Percentiles rank a stretch among this genome's conserved stretches.
Conservation (phyloP, 768 basidiomycete species). For the Trametes punicea region DNA sequence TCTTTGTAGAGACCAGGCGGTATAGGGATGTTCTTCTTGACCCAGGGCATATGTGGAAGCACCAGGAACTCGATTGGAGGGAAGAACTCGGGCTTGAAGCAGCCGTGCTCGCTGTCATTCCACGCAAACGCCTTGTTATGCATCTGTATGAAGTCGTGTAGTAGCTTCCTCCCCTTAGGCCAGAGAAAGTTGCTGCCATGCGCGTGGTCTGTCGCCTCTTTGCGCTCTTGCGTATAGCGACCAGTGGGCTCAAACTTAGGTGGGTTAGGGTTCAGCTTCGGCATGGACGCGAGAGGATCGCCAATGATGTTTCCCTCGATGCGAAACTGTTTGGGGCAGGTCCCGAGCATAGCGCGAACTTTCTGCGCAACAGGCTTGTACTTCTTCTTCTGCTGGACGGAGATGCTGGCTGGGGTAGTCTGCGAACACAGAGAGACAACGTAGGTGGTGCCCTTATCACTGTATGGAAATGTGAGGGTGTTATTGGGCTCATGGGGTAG, state of each 20-base stretch:
- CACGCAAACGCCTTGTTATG: conserved; percentile 35
- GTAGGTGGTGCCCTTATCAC: too few species aligned
- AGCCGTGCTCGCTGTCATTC: conserved; percentile 35
- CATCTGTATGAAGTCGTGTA: conserved; percentile 30
- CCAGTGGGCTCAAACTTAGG: not conserved
- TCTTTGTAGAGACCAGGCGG: conserved; percentile 26
- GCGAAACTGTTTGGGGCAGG: conserved; percentile 16
- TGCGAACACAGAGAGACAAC: too few species aligned
- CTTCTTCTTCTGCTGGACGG: conserved; percentile 8
- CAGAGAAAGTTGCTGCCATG: conserved; percentile 28
- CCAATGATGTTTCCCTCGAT: conserved; percentile 7
- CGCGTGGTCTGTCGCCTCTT: conserved; percentile 1
- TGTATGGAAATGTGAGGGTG: too few species aligned
- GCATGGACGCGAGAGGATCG: conserved; percentile 11
- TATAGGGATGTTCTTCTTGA: conserved; percentile 27
- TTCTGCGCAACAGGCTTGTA: conserved; percentile 26
- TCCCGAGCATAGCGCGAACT: conserved; percentile 10
- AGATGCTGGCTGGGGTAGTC: too few species aligned
- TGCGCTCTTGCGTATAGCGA: conserved; percentile 15
- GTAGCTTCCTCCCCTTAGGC: conserved; percentile 31
- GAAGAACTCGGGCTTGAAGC: conserved; percentile 30
- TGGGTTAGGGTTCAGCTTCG: not conserved
- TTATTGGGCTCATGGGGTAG: too few species aligned
- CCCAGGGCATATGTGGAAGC: conserved; percentile 26
- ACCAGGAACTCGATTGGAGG: conserved; percentile 31